Percentiles rank a stretch among this genome's conserved stretches.
Evolutionary conservation across 2,329 filamentous ascomycete genomes (phyloP).

Genomic region (Blastomyces silverae): DNA sequence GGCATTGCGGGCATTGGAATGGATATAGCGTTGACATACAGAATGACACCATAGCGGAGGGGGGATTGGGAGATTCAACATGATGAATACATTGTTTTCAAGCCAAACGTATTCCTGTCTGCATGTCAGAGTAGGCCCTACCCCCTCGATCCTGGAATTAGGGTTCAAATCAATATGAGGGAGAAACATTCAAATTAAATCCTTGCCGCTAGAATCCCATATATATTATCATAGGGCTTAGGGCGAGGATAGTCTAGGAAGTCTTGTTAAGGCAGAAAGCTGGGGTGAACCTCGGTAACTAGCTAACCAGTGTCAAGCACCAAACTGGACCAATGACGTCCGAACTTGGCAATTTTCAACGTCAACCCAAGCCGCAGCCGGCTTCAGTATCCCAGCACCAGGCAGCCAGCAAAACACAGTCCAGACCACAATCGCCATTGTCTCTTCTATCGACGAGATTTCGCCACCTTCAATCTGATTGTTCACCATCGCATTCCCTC

Average conservation of each 20-base stretch:
- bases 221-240: not conserved
- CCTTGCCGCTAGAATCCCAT: not conserved
- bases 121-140: too few species aligned
- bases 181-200: not conserved
- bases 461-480: not conserved
- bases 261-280: too few species aligned
- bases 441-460: not conserved
- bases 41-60: not conserved
- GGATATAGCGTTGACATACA: not conserved
- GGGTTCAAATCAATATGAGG: not conserved
- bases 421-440: not conserved
- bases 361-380: not conserved
- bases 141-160: not conserved
- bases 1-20: not conserved
- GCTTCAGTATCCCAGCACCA: not conserved
- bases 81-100: not conserved
- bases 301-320: not conserved
- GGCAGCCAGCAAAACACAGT: conserved; percentile 1
- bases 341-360: conserved; percentile 3
- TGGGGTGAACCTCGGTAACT: too few species aligned
- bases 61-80: not conserved
- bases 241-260: too few species aligned
- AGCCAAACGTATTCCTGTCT: not conserved
- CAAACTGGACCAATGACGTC: not conserved
- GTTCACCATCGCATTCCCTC: not conserved